Evolutionary conservation across 2,329 filamentous ascomycete species (phyloP), one percentile per base, ranked within the genome.

Genomic region (Shiraia sp.): DNA sequence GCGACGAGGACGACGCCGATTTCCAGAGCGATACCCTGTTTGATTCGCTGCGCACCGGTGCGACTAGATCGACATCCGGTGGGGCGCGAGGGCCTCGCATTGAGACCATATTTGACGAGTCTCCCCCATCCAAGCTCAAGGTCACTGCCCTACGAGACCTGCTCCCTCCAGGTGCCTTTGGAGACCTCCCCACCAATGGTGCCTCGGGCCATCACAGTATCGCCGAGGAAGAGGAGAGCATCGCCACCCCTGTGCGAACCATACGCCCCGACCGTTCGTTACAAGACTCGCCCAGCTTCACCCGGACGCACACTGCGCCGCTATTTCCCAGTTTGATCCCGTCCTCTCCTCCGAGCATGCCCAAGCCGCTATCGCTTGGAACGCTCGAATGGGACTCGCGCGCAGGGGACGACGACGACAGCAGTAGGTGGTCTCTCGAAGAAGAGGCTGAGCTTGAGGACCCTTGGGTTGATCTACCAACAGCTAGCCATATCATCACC

Each of bases 21-120:
- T 82, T 86, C 59, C 85, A 83, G 69, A 90, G 86, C 65, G 87
- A 91, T 57, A 88, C 83, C 13, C 77, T 87, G 41, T 90, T 83
- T 67, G 88, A 91, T 72, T 90, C 87, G 22, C 71, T 90, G 53
- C 83, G 86, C 38, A 90, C 87, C 12, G 77, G 80, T 45, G 84
- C 80, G 27, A 89, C 86, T 8, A 79, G 80, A 47, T 86, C 83
- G 48, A 77, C 80, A 39, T 81, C 83, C 40, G 56, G 57, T 45
- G 80, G 82, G 24, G 78, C 83, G 32, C 83, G 88, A 61, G 86
- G 85, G 19, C 86, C 87, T 12, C 73, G 77, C 34, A 82, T 90
- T 35, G 87, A 90, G 60, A 88, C 83, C 16, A 87, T 90, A 75
- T 91, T 90, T 66, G 87, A 91, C 68, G 87, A 91, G 56, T 88